Conservation (phyloP, 2,329 filamentous ascomycete species). For the Apiospora rasikravindrae region DNA sequence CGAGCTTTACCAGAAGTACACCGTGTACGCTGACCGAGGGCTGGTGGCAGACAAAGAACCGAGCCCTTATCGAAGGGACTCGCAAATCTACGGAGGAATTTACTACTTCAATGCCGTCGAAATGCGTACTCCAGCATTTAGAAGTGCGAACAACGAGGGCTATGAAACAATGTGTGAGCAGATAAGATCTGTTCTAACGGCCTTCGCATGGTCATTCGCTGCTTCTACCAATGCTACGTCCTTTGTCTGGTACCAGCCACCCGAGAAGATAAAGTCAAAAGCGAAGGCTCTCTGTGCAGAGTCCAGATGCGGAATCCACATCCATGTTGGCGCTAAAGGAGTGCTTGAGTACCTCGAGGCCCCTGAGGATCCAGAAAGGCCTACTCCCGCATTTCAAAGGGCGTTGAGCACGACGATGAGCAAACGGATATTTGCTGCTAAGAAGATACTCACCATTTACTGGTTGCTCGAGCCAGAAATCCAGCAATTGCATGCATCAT, state of each 20-base stretch:
- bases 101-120: background rate
- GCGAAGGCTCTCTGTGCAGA: background rate
- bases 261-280: background rate
- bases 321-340: background rate
- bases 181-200: accelerated
- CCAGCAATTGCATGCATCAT: background rate
- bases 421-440: background rate
- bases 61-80: background rate
- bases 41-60: background rate
- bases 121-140: background rate
- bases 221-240: background rate
- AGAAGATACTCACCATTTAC: background rate
- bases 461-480: background rate
- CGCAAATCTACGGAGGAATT: background rate
- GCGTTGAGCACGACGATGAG: background rate
- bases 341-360: background rate
- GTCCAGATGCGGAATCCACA: background rate
- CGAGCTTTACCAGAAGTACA: background rate
- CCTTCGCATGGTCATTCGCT: accelerated
- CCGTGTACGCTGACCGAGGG: background rate
- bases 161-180: background rate
- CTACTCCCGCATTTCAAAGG: background rate
- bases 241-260: background rate
- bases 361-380: background rate
- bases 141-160: background rate